phyloP scores from a whole-genome alignment of 2,329 filamentous ascomycete species.

The Penicillium sp. region DNA sequence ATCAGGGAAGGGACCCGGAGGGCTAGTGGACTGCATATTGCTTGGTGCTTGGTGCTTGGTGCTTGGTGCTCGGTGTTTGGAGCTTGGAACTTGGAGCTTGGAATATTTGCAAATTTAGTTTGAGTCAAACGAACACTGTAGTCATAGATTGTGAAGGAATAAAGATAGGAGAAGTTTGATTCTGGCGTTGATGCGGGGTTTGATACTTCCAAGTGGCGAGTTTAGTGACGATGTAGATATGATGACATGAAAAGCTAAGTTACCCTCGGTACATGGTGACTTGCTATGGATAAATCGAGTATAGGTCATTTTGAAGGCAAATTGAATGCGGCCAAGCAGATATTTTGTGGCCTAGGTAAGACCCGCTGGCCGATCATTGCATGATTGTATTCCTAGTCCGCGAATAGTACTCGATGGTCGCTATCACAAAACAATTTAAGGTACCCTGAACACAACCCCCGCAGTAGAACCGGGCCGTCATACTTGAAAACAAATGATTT shows the following conservation, averaged over 20 bases:
- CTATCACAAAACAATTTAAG: background rate
- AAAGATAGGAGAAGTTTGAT: background rate
- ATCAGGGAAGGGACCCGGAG: conserved; percentile 8
- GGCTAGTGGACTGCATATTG: conserved; percentile 12
- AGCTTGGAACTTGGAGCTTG: background rate
- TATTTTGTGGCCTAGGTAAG: background rate
- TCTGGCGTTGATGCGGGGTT: background rate
- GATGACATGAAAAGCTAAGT: background rate
- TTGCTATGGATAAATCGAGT: background rate
- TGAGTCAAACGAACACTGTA: background rate
- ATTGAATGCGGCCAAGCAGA: background rate
- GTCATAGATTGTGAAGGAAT: background rate
- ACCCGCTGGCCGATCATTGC: background rate
- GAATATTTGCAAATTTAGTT: background rate
- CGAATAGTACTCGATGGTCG: background rate
- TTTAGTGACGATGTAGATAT: background rate
- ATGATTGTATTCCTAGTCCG: background rate
- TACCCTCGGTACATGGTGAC: background rate
- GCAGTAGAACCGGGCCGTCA: background rate
- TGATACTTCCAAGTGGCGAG: background rate
- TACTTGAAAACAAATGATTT: background rate
- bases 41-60: background rate
- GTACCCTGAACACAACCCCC: background rate
- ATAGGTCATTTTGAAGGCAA: background rate
- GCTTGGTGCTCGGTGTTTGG: background rate